A percentile compares a stretch with the other conserved stretches of the same genome.
Evolutionary conservation across 2,329 filamentous ascomycete species (phyloP).

Genomic region (Aspergillus puulaauensis): DNA sequence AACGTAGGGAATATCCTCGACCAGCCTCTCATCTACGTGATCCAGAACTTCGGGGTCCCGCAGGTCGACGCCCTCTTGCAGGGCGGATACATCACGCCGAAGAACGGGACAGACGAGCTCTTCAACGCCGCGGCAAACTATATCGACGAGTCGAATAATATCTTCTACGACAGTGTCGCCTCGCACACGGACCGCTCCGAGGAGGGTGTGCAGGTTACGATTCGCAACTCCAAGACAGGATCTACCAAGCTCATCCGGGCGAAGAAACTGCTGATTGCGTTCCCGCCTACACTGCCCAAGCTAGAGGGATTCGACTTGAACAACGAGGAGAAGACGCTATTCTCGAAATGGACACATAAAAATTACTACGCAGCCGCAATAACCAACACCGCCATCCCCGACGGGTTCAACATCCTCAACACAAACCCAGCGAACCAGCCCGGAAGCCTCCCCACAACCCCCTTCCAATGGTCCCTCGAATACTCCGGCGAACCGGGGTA

Average conservation of each 20-base stretch:
- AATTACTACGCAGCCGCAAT: conserved; percentile 43
- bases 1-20: conserved; percentile 14
- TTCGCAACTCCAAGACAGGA: conserved; percentile 24
- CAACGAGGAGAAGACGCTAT: conserved; percentile 32
- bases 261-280: conserved; percentile 38
- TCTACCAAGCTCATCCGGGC: conserved; percentile 31
- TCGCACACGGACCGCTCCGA: conserved; percentile 18
- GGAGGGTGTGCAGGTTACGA: conserved; percentile 23
- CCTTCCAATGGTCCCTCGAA: conserved; percentile 12
- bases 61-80: conserved; percentile 17
- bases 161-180: conserved; percentile 27
- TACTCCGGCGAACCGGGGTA: conserved; percentile 15
- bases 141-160: conserved; percentile 22
- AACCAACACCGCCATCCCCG: conserved; percentile 39
- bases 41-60: conserved; percentile 14
- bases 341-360: conserved; percentile 37
- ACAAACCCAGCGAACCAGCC: conserved; percentile 22
- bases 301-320: conserved; percentile 37
- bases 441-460: conserved; percentile 26
- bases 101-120: conserved; percentile 17
- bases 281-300: conserved; percentile 33
- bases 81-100: conserved; percentile 21
- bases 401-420: conserved; percentile 25
- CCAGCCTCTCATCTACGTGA: conserved; percentile 9
- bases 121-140: conserved; percentile 22